phyloP scores from a whole-genome alignment of 1,284 basidiomycete genomes.

The Ganoderma lucidum region DNA sequence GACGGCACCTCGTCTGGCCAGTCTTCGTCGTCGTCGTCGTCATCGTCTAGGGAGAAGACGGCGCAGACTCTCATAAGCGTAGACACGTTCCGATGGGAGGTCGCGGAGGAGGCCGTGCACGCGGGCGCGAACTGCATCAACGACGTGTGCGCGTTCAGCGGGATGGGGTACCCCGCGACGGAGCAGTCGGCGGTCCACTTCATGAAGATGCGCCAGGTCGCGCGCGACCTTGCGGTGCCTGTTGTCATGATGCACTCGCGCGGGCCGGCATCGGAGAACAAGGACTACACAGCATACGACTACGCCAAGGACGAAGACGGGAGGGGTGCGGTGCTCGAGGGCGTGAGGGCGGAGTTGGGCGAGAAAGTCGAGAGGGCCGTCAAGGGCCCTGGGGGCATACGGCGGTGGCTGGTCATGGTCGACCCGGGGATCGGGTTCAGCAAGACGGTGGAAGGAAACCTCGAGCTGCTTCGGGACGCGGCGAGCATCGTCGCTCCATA shows the following conservation, averaged over 20 bases:
- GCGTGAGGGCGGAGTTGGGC: conserved; percentile 80
- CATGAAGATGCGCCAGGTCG: conserved; percentile 70
- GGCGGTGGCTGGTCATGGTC: conserved; percentile 90
- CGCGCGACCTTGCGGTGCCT: conserved; percentile 68
- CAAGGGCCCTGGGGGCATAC: conserved; percentile 76
- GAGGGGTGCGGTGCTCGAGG: conserved; percentile 66
- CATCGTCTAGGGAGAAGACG: conserved; percentile 31
- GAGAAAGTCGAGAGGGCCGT: conserved; percentile 74
- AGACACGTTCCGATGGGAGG: conserved; percentile 91
- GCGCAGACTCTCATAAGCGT: conserved; percentile 75
- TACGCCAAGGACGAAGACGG: conserved; percentile 43
- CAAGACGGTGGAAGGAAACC: conserved; percentile 83
- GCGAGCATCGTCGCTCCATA: conserved; percentile 53
- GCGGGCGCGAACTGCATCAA: conserved; percentile 96
- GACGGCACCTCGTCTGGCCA: conserved; percentile 17
- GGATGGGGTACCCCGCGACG: conserved; percentile 60
- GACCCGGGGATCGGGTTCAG: conserved; percentile 98
- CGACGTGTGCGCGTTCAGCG: conserved; percentile 88
- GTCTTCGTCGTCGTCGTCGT: neutral
- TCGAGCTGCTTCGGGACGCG: conserved; percentile 71
- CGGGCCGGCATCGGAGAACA: conserved; percentile 78
- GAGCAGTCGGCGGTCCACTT: conserved; percentile 48
- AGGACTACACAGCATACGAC: conserved; percentile 66
- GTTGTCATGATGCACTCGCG: conserved; percentile 96
- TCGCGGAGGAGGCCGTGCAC: conserved; percentile 79